phyloP scores from a whole-genome alignment of 2,329 filamentous ascomycete genomes.

The Apiospora marii region DNA sequence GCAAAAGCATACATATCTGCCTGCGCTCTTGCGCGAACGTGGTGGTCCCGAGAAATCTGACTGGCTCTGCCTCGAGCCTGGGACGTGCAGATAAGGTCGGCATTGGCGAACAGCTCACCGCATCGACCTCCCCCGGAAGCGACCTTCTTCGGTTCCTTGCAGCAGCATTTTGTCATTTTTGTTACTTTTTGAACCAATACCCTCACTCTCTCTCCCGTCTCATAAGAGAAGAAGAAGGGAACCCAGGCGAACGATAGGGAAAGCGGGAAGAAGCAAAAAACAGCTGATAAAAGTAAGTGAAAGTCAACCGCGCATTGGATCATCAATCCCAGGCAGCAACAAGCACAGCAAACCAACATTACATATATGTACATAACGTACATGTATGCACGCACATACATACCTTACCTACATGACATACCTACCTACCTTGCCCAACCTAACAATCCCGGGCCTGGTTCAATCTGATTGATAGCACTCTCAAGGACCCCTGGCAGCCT shows the following conservation, averaged over 20 bases:
- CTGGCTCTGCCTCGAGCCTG: slow-evolving; percentile 10
- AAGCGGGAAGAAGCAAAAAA: slow-evolving; percentile 9
- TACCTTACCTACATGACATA: not conserved
- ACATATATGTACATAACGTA: not conserved
- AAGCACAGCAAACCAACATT: slow-evolving; percentile 1
- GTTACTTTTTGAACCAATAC: not conserved
- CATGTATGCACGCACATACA: not conserved
- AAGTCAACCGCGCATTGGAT: slow-evolving; percentile 4
- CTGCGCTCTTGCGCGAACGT: slow-evolving; percentile 11
- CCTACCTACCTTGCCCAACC: too few species aligned
- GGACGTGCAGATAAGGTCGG: slow-evolving; percentile 19
- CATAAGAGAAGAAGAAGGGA: not conserved
- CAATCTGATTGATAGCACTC: slow-evolving; percentile 9
- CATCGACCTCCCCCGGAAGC: not conserved
- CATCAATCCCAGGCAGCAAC: slow-evolving; percentile 10
- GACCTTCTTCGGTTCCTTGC: slow-evolving; percentile 20
- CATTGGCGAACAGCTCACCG: slow-evolving; percentile 14
- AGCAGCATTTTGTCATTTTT: slow-evolving; percentile 5
- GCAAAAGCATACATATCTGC: slow-evolving; percentile 9
- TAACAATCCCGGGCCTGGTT: slow-evolving; percentile 11
- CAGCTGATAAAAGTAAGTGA: slow-evolving; percentile 12
- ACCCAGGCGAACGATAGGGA: slow-evolving; percentile 1
- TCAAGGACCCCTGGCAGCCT: slow-evolving; percentile 4
- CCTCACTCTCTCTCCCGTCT: not conserved
- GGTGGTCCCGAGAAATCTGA: slow-evolving; percentile 15